Evolutionary conservation across 768 basidiomycete genomes (phyloP).

Genomic region (Hirschioporus abietinus): DNA sequence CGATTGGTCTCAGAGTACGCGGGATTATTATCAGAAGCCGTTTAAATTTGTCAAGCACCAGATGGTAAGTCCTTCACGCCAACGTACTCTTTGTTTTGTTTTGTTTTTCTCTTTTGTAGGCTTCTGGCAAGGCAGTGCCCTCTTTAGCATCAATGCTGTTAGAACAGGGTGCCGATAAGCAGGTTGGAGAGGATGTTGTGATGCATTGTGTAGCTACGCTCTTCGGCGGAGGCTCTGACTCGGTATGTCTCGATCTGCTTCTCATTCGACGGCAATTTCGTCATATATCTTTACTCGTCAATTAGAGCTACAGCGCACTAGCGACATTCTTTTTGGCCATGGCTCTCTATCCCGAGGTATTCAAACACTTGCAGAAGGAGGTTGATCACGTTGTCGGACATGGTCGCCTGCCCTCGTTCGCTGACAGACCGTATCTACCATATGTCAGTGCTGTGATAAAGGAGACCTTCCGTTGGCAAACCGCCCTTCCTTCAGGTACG

Average conservation of each 20-base stretch:
- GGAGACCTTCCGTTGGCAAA: slow-evolving; percentile 5
- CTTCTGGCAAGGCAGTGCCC: neutral
- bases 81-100: neutral
- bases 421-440: slow-evolving; percentile 20
- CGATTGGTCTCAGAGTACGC: slow-evolving; percentile 15
- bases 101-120: neutral
- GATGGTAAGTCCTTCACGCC: slow-evolving; percentile 5
- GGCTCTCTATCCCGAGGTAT: slow-evolving; percentile 25
- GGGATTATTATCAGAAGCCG: slow-evolving; percentile 14
- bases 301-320: too few relatives aligned
- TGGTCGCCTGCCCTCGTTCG: slow-evolving; percentile 28
- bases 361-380: slow-evolving; percentile 28
- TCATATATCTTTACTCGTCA: too few relatives aligned
- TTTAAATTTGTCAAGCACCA: slow-evolving; percentile 17
- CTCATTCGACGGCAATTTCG: too few relatives aligned
- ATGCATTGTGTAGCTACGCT: slow-evolving; percentile 9
- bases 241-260: too few relatives aligned
- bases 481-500: slow-evolving; percentile 3
- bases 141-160: slow-evolving; percentile 5
- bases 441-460: slow-evolving; percentile 15
- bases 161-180: neutral
- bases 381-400: slow-evolving; percentile 28
- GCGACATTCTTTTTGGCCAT: slow-evolving; percentile 28
- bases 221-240: slow-evolving; percentile 18
- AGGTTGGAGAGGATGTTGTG: slow-evolving; percentile 5